Conservation (phyloP, 192 early-diverging fungal genomes). For the Podila verticillata region DNA sequence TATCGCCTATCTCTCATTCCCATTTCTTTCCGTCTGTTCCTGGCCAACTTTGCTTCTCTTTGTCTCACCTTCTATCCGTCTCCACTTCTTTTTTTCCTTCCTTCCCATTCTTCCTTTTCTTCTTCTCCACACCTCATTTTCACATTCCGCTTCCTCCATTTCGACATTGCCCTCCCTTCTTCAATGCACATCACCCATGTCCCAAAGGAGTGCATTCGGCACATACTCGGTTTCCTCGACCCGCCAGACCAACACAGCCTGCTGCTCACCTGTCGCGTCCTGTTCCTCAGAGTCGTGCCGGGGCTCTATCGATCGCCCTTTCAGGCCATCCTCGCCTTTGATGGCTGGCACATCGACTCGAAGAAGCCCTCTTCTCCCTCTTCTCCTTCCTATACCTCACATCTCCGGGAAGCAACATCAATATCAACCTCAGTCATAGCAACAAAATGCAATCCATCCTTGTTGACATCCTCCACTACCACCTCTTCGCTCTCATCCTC, state of each 20-base stretch:
- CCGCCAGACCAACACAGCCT: conserved; percentile 42
- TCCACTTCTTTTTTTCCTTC: too few relatives aligned
- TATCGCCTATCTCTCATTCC: too few relatives aligned
- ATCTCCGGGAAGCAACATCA: neutral
- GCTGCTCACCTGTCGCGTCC: conserved; percentile 26
- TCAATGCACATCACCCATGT: too few relatives aligned
- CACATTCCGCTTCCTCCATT: too few relatives aligned
- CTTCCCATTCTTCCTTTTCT: too few relatives aligned
- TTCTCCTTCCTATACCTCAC: too few relatives aligned
- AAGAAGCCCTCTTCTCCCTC: neutral
- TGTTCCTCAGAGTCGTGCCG: conserved; percentile 30
- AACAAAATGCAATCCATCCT: neutral
- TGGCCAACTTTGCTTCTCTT: too few relatives aligned
- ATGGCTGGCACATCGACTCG: conserved; percentile 15
- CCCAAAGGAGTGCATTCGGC: conserved; percentile 11
- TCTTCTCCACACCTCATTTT: too few relatives aligned
- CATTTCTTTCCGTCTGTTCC: too few relatives aligned
- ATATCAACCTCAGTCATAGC: neutral
- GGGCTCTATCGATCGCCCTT: conserved; percentile 39
- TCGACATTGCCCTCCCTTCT: too few relatives aligned
- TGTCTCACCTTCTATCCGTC: too few relatives aligned
- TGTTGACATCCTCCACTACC: neutral
- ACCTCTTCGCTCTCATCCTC: neutral
- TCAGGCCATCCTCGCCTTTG: conserved; percentile 21
- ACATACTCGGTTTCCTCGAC: conserved; percentile 17